Evolutionary conservation across 768 basidiomycete genomes (phyloP), one percentile per base, ranked within the genome.

Genomic region (Mrakia frigida): DNA sequence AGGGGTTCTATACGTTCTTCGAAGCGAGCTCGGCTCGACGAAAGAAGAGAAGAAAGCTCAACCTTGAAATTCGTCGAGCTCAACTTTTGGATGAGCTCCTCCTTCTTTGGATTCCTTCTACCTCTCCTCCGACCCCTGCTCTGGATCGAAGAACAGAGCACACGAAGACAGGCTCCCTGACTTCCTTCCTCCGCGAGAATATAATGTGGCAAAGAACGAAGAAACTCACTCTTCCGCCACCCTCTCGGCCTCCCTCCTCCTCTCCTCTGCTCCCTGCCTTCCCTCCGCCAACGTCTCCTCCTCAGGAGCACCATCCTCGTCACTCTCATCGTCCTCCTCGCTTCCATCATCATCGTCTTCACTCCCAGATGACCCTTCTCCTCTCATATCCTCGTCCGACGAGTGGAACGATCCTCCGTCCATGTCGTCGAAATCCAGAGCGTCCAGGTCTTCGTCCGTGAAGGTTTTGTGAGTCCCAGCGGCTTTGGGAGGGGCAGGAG

Each of bases 291-390:
- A n/a, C 2, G 61, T 65, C 52, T 74, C 73, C 63, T 74, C 73
- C 50, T 74, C 73, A 21, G 73, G 73, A 10, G 73, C 73, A 10
- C 46, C 73, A 33, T 74, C 73, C 25, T 74, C 73, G 28, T 73
- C 72, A 28, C 46, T 50, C 25, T 73, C 72, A 23, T 28, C 37
- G 3, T 63, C 60, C 7, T 50, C 37, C 3, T 61, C 72, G 2
- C 56, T 50, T 4, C 56, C 70, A n/a, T 73, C 35, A 9, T 28
- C 60, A n/a, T 63, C 39, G 10, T 35, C 65, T 9, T 72, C 70
- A 6, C 7, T 11, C 7, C 28, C 70, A 14, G 33, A 41, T 1
- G 25, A 52, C 7, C 56, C 50, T 0, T n/a, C 28, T 31, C 69
- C 69, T 9, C 28, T 72, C 70, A 52, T 52, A 31, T 52, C 70